These are phyloP conservation scores for Verbena officinalis DNA, from an alignment of 257 asterid genomes.

Conservation along the genomic window DNA sequence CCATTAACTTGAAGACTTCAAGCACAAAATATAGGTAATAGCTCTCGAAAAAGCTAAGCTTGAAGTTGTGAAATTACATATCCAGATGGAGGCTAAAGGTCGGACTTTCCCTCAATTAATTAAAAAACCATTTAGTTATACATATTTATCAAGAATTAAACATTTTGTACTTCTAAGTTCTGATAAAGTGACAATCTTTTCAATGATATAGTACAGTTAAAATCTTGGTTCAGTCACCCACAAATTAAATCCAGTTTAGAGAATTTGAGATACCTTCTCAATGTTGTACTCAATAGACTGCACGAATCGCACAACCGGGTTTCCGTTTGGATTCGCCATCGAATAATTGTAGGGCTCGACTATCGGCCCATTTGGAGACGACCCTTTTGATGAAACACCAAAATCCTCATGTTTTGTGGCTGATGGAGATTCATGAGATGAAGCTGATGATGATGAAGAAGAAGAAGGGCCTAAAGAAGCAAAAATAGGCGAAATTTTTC, in stretches of 20 bases:
- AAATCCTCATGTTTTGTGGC: constrained; percentile 31
- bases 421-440: constrained; percentile 45
- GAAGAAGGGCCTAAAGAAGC: constrained; percentile 45
- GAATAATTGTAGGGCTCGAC: constrained; percentile 41
- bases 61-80: neutral
- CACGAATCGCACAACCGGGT: constrained; percentile 41
- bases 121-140: neutral
- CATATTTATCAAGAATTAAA: too few relatives aligned
- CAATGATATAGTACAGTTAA: too few relatives aligned
- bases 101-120: neutral
- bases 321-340: constrained; percentile 39
- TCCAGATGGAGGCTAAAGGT: too few relatives aligned
- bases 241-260: neutral
- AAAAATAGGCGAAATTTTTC: constrained; percentile 25
- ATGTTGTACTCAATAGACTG: constrained; percentile 52
- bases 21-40: neutral
- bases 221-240: too few relatives aligned
- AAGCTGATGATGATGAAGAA: constrained; percentile 34
- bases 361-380: constrained; percentile 23
- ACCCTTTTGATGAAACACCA: constrained; percentile 25
- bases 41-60: neutral
- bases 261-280: constrained; percentile 43
- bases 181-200: too few relatives aligned
- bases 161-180: too few relatives aligned
- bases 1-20: neutral